These are phyloP conservation scores for Colletotrichum limetticola DNA, from an alignment of 2,329 filamentous ascomycete genomes.

Conservation along the genomic window DNA sequence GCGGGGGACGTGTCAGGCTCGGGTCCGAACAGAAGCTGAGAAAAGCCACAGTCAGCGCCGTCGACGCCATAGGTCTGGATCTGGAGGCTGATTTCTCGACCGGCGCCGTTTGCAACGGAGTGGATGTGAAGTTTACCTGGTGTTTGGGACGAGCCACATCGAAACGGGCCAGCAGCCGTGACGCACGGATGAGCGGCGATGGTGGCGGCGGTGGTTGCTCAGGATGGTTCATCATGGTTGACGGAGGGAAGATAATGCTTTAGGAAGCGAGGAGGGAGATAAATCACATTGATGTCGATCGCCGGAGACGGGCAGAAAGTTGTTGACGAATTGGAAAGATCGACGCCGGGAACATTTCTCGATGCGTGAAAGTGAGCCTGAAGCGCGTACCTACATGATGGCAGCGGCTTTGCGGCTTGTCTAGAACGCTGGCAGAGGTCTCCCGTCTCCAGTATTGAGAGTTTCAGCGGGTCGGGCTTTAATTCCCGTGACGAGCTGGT, in stretches of 20 bases:
- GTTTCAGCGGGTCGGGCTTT: slow-evolving; percentile 6
- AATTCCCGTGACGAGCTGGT: not conserved
- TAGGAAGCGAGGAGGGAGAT: not conserved
- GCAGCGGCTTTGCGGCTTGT: not conserved
- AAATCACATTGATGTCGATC: not conserved
- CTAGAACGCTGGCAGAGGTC: not conserved
- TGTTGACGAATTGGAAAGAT: not conserved
- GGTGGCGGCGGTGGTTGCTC: not conserved
- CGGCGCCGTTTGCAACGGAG: slow-evolving; percentile 22
- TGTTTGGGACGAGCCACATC: slow-evolving; percentile 20
- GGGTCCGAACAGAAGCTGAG: not conserved
- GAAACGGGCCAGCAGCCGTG: slow-evolving; percentile 21
- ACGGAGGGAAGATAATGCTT: not conserved
- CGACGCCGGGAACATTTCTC: slow-evolving; percentile 15
- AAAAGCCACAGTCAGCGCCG: slow-evolving; percentile 4
- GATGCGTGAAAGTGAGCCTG: slow-evolving; percentile 7
- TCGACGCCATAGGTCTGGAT: not conserved
- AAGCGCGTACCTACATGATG: not conserved
- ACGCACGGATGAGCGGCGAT: not conserved
- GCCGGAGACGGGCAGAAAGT: slow-evolving; percentile 18
- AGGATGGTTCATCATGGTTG: not conserved
- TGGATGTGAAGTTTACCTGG: not conserved
- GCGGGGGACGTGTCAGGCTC: not conserved
- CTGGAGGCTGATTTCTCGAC: not conserved
- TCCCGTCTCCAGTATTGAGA: not conserved